Conservation (phyloP, 2,329 filamentous ascomycete genomes). For the Ascochyta viciae-villosae region DNA sequence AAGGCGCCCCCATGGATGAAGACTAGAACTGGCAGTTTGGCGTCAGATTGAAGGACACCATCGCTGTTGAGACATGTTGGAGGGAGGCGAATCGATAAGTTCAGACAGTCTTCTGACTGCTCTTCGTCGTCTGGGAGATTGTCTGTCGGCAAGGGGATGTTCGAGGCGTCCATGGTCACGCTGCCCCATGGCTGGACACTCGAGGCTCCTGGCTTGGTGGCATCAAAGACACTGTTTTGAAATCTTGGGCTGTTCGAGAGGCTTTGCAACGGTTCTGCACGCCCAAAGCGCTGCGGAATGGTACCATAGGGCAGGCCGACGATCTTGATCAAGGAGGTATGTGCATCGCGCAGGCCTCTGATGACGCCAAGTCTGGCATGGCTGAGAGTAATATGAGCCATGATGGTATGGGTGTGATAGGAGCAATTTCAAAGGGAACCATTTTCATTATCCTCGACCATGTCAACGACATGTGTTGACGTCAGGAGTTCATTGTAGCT, state of each 20-base stretch:
- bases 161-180: conserved; percentile 25
- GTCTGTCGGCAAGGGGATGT: conserved; percentile 24
- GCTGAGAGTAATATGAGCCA: conserved; percentile 12
- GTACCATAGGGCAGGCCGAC: conserved; percentile 22
- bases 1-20: conserved; percentile 63
- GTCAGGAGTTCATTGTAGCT: conserved; percentile 9
- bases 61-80: conserved; percentile 53
- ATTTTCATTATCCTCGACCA: not conserved
- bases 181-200: conserved; percentile 26
- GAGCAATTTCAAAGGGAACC: not conserved
- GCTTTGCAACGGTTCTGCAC: conserved; percentile 13
- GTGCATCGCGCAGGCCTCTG: conserved; percentile 12
- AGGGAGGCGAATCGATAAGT: conserved; percentile 42
- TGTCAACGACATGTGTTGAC: conserved; percentile 15
- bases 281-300: conserved; percentile 20
- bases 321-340: conserved; percentile 15
- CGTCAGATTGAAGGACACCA: conserved; percentile 12
- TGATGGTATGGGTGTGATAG: not conserved
- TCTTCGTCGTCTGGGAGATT: conserved; percentile 24
- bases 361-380: conserved; percentile 20
- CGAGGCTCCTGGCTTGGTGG: conserved; percentile 19
- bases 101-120: conserved; percentile 53
- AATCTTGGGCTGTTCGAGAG: not conserved
- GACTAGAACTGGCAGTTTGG: conserved; percentile 56
- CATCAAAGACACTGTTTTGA: conserved; percentile 18